phyloP scores from a whole-genome alignment of 345 rosid genomes.

The Cardamine occulta region DNA sequence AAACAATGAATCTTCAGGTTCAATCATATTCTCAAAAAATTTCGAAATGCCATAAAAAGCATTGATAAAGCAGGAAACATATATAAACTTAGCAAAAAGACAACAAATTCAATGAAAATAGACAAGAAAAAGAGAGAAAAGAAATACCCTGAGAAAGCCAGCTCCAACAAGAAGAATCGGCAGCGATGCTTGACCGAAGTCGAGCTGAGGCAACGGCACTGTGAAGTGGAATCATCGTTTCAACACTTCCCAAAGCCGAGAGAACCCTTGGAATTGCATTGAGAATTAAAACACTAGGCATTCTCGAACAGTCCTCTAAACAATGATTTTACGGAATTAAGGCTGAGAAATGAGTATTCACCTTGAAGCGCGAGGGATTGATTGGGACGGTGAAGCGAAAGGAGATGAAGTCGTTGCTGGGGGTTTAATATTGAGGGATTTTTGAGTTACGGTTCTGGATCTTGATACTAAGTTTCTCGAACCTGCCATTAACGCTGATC shows the following conservation, averaged over 20 bases:
- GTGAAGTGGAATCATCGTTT: slow-evolving; percentile 82
- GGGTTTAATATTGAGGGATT: slow-evolving; percentile 39
- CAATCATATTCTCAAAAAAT: neutral
- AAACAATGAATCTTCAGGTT: neutral
- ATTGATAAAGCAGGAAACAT: neutral
- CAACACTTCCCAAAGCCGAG: slow-evolving; percentile 67
- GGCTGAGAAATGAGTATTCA: neutral
- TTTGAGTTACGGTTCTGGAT: slow-evolving; percentile 41
- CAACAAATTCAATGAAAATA: neutral
- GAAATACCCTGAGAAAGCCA: slow-evolving; percentile 75
- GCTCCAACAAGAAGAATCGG: slow-evolving; percentile 93
- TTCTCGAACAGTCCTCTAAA: neutral
- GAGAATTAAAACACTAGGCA: neutral
- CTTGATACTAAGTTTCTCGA: slow-evolving; percentile 41
- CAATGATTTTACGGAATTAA: neutral
- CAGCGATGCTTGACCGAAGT: slow-evolving; percentile 75
- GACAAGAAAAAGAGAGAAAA: neutral
- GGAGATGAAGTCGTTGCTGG: slow-evolving; percentile 44
- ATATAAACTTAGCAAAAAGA: neutral
- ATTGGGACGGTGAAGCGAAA: slow-evolving; percentile 49
- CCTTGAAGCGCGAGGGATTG: slow-evolving; percentile 51
- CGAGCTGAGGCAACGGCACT: slow-evolving; percentile 84
- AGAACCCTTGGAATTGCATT: slow-evolving; percentile 51
- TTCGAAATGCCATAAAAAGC: neutral
- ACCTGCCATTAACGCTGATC: slow-evolving; percentile 44